These are phyloP conservation scores for Fusarium humuli DNA, from an alignment of 2,329 filamentous ascomycete genomes.

Conservation along the genomic window DNA sequence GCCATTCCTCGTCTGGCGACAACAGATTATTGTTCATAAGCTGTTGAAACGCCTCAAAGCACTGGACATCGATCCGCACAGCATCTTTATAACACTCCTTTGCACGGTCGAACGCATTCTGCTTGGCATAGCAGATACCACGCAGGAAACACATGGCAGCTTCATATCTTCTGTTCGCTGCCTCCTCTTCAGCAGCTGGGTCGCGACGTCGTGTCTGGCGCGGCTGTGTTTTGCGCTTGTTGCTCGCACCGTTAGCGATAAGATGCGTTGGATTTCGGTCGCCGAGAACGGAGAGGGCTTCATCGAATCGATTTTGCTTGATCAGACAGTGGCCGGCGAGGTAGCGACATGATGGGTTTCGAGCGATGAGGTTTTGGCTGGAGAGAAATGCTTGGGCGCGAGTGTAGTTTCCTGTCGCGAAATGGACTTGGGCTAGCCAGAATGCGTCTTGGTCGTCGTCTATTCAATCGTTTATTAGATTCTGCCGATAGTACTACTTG, in stretches of 20 bases:
- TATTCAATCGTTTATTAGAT: constrained; percentile 52
- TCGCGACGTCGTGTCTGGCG: constrained; percentile 51
- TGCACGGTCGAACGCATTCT: constrained; percentile 95
- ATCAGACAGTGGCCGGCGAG: constrained; percentile 94
- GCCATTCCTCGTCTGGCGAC: constrained; percentile 88
- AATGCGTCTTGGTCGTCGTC: constrained; percentile 95
- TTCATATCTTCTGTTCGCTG: constrained; percentile 84
- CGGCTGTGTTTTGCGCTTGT: constrained; percentile 54
- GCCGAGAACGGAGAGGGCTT: constrained; percentile 86
- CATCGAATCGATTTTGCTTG: constrained; percentile 89
- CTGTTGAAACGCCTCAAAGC: constrained; percentile 98
- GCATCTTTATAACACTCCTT: constrained; percentile 99
- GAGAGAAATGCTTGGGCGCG: constrained; percentile 88
- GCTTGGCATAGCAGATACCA: constrained; percentile 93
- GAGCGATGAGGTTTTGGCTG: constrained; percentile 82
- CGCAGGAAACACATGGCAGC: constrained; percentile 97
- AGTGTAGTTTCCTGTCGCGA: constrained; percentile 93
- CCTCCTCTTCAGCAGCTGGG: constrained; percentile 70
- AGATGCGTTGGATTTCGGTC: constrained; percentile 95
- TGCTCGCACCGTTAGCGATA: constrained; percentile 67
- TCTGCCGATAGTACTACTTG: background rate
- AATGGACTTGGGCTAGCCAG: constrained; percentile 98
- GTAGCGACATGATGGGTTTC: constrained; percentile 90
- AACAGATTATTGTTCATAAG: constrained; percentile 96
- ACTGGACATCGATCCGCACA: constrained; percentile 95